Conservation (phyloP, 257 asterid species). For the Fraxinus pennsylvanica region DNA sequence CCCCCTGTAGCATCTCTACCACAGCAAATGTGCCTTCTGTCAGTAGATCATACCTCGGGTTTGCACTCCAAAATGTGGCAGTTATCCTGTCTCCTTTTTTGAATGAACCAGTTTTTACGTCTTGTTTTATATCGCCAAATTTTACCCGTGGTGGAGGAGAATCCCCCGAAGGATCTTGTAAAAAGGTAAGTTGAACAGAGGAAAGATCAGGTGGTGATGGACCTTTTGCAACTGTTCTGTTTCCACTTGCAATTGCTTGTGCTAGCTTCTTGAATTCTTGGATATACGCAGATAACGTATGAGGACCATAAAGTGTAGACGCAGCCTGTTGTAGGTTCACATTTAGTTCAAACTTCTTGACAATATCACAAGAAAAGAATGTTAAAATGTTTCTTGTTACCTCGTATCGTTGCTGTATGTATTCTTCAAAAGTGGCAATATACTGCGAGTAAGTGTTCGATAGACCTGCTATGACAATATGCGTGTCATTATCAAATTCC, state of each 20-base stretch:
- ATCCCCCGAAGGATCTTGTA: slow-evolving; percentile 46
- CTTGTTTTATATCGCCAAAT: slow-evolving; percentile 55
- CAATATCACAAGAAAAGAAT: not conserved
- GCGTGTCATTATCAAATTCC: slow-evolving; percentile 40
- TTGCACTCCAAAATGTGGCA: slow-evolving; percentile 60
- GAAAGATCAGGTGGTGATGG: slow-evolving; percentile 62
- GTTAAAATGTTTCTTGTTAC: slow-evolving; percentile 22
- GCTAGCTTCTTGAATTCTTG: slow-evolving; percentile 69
- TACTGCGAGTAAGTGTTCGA: slow-evolving; percentile 62
- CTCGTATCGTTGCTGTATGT: slow-evolving; percentile 63
- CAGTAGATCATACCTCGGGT: slow-evolving; percentile 56
- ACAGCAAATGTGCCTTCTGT: slow-evolving; percentile 55
- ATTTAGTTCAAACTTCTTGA: not conserved
- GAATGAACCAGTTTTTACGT: slow-evolving; percentile 29
- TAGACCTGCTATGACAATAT: slow-evolving; percentile 56
- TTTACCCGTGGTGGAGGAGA: slow-evolving; percentile 50
- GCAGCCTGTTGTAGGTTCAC: slow-evolving; percentile 43
- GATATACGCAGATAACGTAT: slow-evolving; percentile 60
- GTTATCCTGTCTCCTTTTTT: slow-evolving; percentile 36
- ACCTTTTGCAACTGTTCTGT: slow-evolving; percentile 25
- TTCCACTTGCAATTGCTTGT: slow-evolving; percentile 48
- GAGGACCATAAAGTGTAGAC: slow-evolving; percentile 66
- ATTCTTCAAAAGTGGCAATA: slow-evolving; percentile 56
- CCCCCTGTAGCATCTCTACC: slow-evolving; percentile 46
- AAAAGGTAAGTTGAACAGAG: slow-evolving; percentile 42